Percentiles rank a stretch among this genome's conserved stretches.
Conservation (phyloP, 345 rosid genomes). For the Eucalyptus marginata region DNA sequence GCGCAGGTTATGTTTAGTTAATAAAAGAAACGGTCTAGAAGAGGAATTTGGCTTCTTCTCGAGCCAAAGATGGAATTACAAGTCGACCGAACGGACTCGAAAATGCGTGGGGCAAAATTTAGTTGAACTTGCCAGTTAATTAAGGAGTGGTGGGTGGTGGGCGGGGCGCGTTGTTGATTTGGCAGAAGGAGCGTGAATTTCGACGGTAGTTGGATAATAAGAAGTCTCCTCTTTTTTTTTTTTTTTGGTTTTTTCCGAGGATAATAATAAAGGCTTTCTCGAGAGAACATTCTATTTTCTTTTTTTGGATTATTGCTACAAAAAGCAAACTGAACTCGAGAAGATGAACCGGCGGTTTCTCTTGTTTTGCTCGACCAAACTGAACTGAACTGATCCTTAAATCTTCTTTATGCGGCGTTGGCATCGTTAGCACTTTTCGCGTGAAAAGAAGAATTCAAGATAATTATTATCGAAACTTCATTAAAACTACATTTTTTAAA, state of each 20-base stretch:
- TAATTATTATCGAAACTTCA: fast-evolving
- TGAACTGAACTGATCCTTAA: background rate
- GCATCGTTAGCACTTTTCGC: fast-evolving
- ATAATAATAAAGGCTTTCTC: background rate
- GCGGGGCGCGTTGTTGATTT: background rate
- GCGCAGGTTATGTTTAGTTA: background rate
- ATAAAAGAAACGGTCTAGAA: background rate
- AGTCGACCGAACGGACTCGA: background rate
- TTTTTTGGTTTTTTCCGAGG: background rate
- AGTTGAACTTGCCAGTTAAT: background rate
- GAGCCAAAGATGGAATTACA: background rate
- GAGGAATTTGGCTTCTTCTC: background rate
- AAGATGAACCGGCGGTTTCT: background rate
- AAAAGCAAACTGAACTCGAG: background rate
- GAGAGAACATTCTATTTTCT: background rate
- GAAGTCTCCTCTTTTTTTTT: too few relatives aligned
- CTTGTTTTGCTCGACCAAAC: background rate
- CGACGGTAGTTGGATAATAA: background rate
- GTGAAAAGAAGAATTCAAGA: fast-evolving
- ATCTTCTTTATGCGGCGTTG: background rate
- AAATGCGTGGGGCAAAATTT: background rate
- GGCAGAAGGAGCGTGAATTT: background rate
- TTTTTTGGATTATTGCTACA: background rate
- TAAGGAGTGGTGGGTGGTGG: background rate
- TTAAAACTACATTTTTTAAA: fast-evolving